Evolutionary conservation across 2,329 filamentous ascomycete genomes (phyloP), one percentile per base, ranked within the genome.

Genomic region (Calonectria montana): DNA sequence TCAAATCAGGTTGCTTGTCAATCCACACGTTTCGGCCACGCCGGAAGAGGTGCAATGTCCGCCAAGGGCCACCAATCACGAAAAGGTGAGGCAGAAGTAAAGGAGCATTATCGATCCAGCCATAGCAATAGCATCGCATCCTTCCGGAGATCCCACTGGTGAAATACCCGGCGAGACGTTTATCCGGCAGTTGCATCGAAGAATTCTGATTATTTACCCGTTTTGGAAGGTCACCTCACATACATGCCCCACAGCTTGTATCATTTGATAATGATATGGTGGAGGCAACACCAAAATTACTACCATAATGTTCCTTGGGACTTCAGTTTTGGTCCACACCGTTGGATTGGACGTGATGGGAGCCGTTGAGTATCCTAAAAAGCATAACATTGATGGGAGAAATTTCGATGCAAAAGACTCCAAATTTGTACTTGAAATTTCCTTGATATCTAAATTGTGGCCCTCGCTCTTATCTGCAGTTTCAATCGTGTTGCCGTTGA

Each of bases 191-290:
- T 25, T 9, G 27, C 10, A 21, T 7, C 23, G 57, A 43, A 62
- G 37, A 37, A 62, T 41, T 62, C 12, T 15, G 37, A 43, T 62
- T 62, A 37, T 62, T 62, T 62, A 50, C 37, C 57, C 57, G n/a
- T 62, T 62, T 43, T 27, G 10, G 57, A 39, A 27, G 12, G 7
- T 21, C 12, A n/a, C 31, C 10, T 12, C 37, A 18, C 3, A 16
- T 31, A 4, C 15, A n/a, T 18, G 21, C 25, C 37, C 57, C 25
- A 25, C 37, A n/a, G 35, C 57, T 62, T 29, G 39, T 43, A 43
- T 16, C 15, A 9, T 62, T 62, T 9, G 23, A 16, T 43, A 43
- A 18, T 62, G 13, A 43, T 21, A 62, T 12, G 25, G 39, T 9
- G n/a, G 23, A 29, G 37, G n/a, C 13, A 21, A 62, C 10, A n/a